Evolutionary conservation across 1,139 yeast genomes (phyloP).

Genomic region (Suhomyces kunorum): DNA sequence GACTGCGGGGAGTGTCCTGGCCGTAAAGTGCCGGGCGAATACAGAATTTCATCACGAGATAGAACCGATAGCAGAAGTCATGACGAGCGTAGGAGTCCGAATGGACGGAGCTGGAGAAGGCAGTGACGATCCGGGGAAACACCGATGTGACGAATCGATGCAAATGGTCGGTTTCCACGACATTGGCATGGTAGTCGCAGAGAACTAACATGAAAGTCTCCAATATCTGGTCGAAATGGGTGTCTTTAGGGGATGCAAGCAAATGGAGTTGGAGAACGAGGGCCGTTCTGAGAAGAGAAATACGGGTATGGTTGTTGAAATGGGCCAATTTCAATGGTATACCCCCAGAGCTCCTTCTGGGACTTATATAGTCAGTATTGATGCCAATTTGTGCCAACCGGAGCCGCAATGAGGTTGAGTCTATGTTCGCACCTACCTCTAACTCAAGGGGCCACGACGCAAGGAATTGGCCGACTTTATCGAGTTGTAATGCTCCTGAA

Average conservation of each 20-base stretch:
- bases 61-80: constrained; percentile 10
- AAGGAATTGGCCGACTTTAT: constrained; percentile 6
- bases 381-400: constrained; percentile 8
- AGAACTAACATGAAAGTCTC: constrained; percentile 15
- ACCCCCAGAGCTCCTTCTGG: constrained; percentile 3
- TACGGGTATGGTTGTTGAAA: constrained; percentile 12
- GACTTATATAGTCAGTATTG: constrained; percentile 5
- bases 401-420: background rate
- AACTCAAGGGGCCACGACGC: background rate
- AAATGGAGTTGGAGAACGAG: constrained; percentile 12
- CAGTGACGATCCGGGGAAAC: constrained; percentile 12
- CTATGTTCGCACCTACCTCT: background rate
- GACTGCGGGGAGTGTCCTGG: background rate
- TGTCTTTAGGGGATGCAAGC: background rate
- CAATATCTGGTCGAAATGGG: constrained; percentile 7
- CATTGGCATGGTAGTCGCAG: constrained; percentile 17
- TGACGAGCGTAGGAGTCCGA: constrained; percentile 4
- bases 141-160: constrained; percentile 12
- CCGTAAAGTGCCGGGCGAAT: constrained; percentile 5
- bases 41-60: constrained; percentile 8
- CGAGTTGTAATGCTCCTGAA: constrained; percentile 9
- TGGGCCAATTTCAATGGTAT: constrained; percentile 17
- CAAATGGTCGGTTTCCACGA: constrained; percentile 12
- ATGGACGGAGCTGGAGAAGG: constrained; percentile 5
- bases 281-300: constrained; percentile 12